These are phyloP conservation scores for Alternaria postmessia DNA, from an alignment of 2,329 filamentous ascomycete species.

Conservation along the genomic window DNA sequence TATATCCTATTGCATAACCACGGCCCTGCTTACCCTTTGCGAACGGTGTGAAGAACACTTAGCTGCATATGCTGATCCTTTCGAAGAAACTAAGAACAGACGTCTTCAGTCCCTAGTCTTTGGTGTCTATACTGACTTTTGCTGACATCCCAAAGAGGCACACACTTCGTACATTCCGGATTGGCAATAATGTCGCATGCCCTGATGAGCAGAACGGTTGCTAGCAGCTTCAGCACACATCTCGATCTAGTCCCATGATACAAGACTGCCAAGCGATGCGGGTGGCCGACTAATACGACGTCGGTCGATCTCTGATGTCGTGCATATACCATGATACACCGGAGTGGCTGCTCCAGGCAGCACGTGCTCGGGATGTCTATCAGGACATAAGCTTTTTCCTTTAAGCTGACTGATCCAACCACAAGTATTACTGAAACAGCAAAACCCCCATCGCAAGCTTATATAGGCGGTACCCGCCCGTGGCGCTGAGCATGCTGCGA, in stretches of 20 bases:
- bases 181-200: background rate
- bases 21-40: constrained; percentile 16
- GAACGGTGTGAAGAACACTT: constrained; percentile 34
- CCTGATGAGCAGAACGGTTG: background rate
- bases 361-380: constrained; percentile 21
- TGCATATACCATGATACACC: constrained; percentile 33
- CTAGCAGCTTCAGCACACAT: background rate
- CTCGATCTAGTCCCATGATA: constrained; percentile 1
- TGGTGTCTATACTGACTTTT: constrained; percentile 8
- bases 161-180: background rate
- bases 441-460: background rate
- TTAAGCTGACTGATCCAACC: constrained; percentile 16
- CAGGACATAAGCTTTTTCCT: constrained; percentile 21
- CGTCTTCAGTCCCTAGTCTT: constrained; percentile 19
- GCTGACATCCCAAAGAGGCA: background rate
- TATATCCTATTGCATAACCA: constrained; percentile 19
- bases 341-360: constrained; percentile 18
- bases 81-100: constrained; percentile 21
- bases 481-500: constrained; percentile 2
- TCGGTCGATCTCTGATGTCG: constrained; percentile 35
- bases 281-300: constrained; percentile 20
- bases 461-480: constrained; percentile 10
- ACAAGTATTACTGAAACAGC: background rate
- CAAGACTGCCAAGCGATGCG: constrained; percentile 14
- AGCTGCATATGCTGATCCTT: constrained; percentile 21